Base-by-base conservation (phyloP, 441 rosid species). In the Adansonia gregorii region DNA sequence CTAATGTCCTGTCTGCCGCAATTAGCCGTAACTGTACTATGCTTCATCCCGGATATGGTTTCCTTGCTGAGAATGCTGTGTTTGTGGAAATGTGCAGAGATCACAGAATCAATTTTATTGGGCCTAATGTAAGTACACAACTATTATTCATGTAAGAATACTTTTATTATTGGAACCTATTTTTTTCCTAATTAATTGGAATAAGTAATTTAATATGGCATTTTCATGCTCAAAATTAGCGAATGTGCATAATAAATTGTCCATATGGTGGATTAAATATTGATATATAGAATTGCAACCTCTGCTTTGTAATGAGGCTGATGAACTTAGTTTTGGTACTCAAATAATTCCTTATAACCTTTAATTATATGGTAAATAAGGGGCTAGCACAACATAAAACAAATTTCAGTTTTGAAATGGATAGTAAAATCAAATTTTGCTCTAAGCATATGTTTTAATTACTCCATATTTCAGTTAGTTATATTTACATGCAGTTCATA, bases 11-110 rank as follows among this genome's bases (percentile, higher is more conserved):
- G 61, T 91, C 99, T 14, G 99, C 99, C 80, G 99, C 99, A 63
- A 87, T 92, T 19, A 95, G 97, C 85, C 88, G 92, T 11, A 85
- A 88, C 45, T 95, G 99, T 79, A 93, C 98, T 58, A 95, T 95
- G 98, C 88, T 95, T 70, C 99, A 95, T 89, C 99, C 99, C 79
- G 99, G 99, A 80, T 95, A 95, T 83, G 99, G 99, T 17, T 93
- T 95, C 87, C 99, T 95, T 80, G 86, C 99, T 17, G 99, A 95
- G 82, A 95, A 95, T 83, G 98, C 98, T 58, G 88, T 84, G 9
- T 95, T 95, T 77, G 99, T 95, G 69, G 98, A 95, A 79, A 91
- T 92, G 98, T 95, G 99, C 83, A 86, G 91, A 88, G 97, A 90
- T 78, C 99, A 95, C 58, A 87, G 94, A 66, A 94, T 95, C 80